phyloP scores from a whole-genome alignment of 1,284 basidiomycete species.

The Ganoderma multipileum region DNA sequence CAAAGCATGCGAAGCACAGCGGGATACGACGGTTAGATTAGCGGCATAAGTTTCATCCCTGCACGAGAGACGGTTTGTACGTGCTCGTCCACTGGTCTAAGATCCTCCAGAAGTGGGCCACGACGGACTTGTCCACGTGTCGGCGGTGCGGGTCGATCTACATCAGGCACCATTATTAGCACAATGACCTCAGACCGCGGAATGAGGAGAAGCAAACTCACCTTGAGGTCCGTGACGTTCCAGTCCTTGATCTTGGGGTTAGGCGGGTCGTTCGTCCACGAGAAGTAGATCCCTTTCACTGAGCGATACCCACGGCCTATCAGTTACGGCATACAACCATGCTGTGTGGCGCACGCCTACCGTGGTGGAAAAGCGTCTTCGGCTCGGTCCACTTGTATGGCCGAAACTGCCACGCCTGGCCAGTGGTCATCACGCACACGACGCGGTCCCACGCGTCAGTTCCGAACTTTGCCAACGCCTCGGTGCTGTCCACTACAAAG shows the following conservation, averaged over 20 bases:
- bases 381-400: constrained; percentile 97
- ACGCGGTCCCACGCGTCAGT: constrained; percentile 95
- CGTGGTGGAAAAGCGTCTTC: constrained; percentile 90
- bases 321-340: constrained; percentile 1
- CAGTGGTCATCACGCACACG: constrained; percentile 96
- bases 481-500: constrained; percentile 91
- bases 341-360: constrained; percentile 51
- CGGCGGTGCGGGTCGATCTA: constrained; percentile 90
- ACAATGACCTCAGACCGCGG: not conserved
- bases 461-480: constrained; percentile 91
- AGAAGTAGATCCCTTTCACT: constrained; percentile 95
- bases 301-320: constrained; percentile 12
- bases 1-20: constrained; percentile 14
- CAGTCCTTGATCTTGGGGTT: constrained; percentile 92
- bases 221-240: constrained; percentile 96
- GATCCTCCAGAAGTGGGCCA: constrained; percentile 94
- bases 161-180: constrained; percentile 7
- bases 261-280: constrained; percentile 91
- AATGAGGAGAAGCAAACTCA: constrained; percentile 39
- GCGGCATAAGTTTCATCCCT: constrained; percentile 32
- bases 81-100: constrained; percentile 85
- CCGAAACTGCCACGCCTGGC: constrained; percentile 97
- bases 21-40: not conserved
- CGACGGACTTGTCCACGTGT: constrained; percentile 95
- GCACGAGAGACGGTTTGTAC: constrained; percentile 80